phyloP scores from a whole-genome alignment of 306 rosid genomes.

The Vigna reflexopilosa region DNA sequence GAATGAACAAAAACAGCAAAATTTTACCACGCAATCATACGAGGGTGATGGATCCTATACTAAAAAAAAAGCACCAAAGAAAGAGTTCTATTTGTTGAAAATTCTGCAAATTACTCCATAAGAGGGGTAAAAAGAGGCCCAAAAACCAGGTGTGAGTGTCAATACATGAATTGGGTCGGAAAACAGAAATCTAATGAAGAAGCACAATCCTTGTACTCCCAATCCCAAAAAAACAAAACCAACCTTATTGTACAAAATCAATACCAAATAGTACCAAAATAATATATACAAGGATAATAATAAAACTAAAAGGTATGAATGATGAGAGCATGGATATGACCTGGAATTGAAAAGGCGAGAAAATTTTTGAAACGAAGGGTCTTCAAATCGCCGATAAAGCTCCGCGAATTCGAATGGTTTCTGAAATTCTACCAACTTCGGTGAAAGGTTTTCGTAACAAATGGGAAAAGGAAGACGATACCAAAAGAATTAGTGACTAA shows the following conservation, averaged over 20 bases:
- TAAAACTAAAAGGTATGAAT: not conserved
- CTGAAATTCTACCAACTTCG: conserved; percentile 24
- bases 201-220: not conserved
- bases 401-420: not conserved
- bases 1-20: not conserved
- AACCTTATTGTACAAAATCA: not conserved
- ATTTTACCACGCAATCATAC: not conserved
- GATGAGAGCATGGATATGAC: conserved; percentile 11
- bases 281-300: not conserved
- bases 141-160: not conserved
- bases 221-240: conserved; percentile 1
- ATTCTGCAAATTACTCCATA: not conserved
- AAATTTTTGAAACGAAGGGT: not conserved
- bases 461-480: not conserved
- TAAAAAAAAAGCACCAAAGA: conserved; percentile 4
- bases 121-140: not conserved
- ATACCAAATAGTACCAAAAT: not conserved
- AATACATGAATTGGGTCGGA: not conserved
- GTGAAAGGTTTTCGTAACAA: not conserved
- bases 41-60: not conserved
- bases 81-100: not conserved
- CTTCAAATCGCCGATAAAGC: not conserved
- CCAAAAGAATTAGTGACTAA: not conserved
- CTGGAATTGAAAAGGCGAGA: conserved; percentile 2
- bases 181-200: conserved; percentile 23